Evolutionary conservation across 768 basidiomycete genomes (phyloP).

Genomic region (Hemileccinum impolitum): DNA sequence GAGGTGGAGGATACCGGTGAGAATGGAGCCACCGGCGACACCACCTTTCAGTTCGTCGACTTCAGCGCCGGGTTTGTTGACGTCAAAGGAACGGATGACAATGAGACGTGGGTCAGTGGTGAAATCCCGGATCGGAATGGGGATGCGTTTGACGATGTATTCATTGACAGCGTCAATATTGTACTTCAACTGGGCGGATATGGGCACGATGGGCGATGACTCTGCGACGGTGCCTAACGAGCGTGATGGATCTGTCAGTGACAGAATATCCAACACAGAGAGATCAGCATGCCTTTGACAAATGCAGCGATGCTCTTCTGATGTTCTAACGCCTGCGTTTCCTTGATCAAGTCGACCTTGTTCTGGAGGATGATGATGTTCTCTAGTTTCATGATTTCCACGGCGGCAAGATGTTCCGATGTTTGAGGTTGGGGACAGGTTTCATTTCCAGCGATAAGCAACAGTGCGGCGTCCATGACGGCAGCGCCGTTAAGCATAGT

Average conservation of each 20-base stretch:
- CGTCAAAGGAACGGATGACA: constrained; percentile 98
- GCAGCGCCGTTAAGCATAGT: constrained; percentile 99
- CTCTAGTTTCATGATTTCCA: constrained; percentile 99
- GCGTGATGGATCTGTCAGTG: background rate
- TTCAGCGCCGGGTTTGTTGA: constrained; percentile 98
- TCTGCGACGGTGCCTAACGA: constrained; percentile 91
- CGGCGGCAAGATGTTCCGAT: constrained; percentile 95
- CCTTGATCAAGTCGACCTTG: constrained; percentile 98
- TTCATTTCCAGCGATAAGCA: constrained; percentile 97
- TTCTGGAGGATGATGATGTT: constrained; percentile 98
- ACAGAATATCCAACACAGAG: background rate
- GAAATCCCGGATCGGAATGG: constrained; percentile 93
- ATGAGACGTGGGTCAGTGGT: constrained; percentile 88
- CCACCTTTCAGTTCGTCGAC: constrained; percentile 97
- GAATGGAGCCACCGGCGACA: constrained; percentile 95
- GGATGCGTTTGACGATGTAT: constrained; percentile 95
- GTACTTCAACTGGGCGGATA: constrained; percentile 97
- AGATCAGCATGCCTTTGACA: constrained; percentile 69
- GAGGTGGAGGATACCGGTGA: constrained; percentile 85
- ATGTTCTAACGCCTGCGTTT: constrained; percentile 90
- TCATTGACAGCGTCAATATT: constrained; percentile 99
- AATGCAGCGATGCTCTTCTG: constrained; percentile 94
- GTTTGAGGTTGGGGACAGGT: constrained; percentile 99
- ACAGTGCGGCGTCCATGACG: constrained; percentile 97
- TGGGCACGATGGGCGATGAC: constrained; percentile 96